Evolutionary conservation across 768 basidiomycete species (phyloP).

Genomic region (Phaeolepiota aurea): DNA sequence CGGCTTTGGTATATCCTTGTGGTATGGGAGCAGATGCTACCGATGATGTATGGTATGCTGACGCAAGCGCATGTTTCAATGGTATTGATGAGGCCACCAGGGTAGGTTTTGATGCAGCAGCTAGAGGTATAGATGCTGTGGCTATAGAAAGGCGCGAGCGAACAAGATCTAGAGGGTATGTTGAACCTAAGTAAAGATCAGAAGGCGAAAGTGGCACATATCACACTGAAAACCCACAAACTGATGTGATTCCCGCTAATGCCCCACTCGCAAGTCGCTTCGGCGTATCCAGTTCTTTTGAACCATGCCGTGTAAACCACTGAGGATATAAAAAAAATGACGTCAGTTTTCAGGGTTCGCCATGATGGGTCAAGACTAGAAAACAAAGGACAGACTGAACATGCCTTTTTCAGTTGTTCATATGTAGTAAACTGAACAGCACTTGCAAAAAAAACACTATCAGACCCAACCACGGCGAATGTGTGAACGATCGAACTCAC

Average conservation of each 20-base stretch:
- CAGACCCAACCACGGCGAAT: too few species aligned
- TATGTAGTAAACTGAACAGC: conserved; percentile 85
- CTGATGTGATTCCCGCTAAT: conserved; percentile 89
- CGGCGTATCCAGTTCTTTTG: conserved; percentile 78
- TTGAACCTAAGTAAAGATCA: conserved; percentile 43
- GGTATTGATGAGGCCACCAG: conserved; percentile 14
- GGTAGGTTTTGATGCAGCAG: conserved; percentile 17
- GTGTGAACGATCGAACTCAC: conserved; percentile 27
- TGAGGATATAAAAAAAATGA: conserved; percentile 26
- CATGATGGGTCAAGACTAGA: too few species aligned
- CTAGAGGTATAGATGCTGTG: conserved; percentile 53
- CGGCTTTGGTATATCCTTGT: conserved; percentile 35
- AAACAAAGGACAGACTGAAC: not conserved
- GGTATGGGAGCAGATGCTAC: conserved; percentile 14
- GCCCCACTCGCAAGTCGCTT: conserved; percentile 82
- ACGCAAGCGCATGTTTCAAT: conserved; percentile 28
- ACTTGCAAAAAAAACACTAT: conserved; percentile 25
- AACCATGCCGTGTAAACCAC: conserved; percentile 66
- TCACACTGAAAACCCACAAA: conserved; percentile 52
- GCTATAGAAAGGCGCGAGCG: conserved; percentile 90
- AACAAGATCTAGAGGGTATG: conserved; percentile 92
- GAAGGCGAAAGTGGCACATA: not conserved
- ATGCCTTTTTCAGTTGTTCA: conserved; percentile 82
- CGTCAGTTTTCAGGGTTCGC: conserved; percentile 25
- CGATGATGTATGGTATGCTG: conserved; percentile 52